These are phyloP conservation scores for Elymus sibiricus DNA, from an alignment of 176 grass and related monocot species.

Conservation along the genomic window DNA sequence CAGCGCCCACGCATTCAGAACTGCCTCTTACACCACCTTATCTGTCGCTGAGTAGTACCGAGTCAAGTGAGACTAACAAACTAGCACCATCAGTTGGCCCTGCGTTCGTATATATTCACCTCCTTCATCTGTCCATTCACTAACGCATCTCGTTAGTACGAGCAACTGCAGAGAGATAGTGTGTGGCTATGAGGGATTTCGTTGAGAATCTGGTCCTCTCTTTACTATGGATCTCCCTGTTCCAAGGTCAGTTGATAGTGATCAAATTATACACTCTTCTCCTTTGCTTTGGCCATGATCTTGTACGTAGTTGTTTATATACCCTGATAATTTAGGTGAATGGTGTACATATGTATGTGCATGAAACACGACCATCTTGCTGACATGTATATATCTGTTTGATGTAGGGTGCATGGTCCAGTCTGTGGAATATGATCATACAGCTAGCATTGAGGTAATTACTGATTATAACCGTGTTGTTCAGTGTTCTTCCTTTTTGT, in stretches of 20 bases:
- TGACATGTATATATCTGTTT: background rate
- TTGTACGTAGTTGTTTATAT: background rate
- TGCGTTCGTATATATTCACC: background rate
- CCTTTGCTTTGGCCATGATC: background rate
- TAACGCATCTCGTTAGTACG: background rate
- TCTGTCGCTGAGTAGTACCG: slow-evolving; percentile 21
- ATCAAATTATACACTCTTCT: background rate
- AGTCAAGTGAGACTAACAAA: slow-evolving; percentile 22
- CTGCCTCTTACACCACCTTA: slow-evolving; percentile 13
- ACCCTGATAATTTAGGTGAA: too few relatives aligned
- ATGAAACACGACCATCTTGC: background rate
- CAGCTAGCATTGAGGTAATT: slow-evolving; percentile 39
- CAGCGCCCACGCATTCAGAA: slow-evolving; percentile 11
- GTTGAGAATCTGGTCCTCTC: slow-evolving; percentile 29
- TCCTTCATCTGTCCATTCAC: background rate
- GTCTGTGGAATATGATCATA: slow-evolving; percentile 48
- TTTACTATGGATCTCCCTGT: slow-evolving; percentile 2
- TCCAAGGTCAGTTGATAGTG: slow-evolving; percentile 13
- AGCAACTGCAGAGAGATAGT: background rate
- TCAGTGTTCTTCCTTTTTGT: background rate
- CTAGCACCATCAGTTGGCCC: background rate
- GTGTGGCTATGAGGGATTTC: background rate
- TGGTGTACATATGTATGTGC: too few relatives aligned
- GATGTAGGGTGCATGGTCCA: background rate
- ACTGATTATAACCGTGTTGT: background rate